phyloP scores from a whole-genome alignment of 2,329 filamentous ascomycete genomes.

The Alternaria sp. region DNA sequence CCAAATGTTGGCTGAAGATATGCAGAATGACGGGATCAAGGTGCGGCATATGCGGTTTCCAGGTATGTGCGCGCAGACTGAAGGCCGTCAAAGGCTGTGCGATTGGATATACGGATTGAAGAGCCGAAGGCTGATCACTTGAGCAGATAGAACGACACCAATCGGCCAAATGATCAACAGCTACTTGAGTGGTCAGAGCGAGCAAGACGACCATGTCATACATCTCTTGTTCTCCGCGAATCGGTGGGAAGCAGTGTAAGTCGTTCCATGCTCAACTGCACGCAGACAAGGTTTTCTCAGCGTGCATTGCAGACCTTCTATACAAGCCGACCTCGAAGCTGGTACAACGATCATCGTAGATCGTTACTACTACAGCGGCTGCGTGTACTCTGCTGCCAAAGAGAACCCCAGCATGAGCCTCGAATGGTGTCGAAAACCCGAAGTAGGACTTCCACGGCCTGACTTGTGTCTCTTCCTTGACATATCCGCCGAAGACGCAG shows the following conservation, averaged over 20 bases:
- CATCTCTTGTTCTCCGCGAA: slow-evolving; percentile 92
- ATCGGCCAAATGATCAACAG: slow-evolving; percentile 88
- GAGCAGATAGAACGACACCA: slow-evolving; percentile 77
- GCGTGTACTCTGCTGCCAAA: slow-evolving; percentile 93
- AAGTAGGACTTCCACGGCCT: slow-evolving; percentile 85
- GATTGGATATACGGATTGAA: no score
- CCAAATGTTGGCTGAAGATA: slow-evolving; percentile 66
- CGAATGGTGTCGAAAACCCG: slow-evolving; percentile 83
- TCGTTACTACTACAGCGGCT: slow-evolving; percentile 93
- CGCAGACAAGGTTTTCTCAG: background rate
- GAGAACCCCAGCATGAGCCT: slow-evolving; percentile 74
- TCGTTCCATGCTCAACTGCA: background rate
- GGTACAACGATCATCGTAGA: slow-evolving; percentile 86
- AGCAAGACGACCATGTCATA: slow-evolving; percentile 87
- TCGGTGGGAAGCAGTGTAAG: slow-evolving; percentile 74
- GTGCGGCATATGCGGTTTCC: slow-evolving; percentile 73
- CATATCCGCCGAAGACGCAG: slow-evolving; percentile 76
- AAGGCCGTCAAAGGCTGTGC: background rate
- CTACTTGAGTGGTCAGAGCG: slow-evolving; percentile 76
- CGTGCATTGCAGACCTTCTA: background rate
- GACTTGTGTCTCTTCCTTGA: slow-evolving; percentile 90
- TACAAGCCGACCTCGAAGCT: slow-evolving; percentile 58
- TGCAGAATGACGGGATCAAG: slow-evolving; percentile 61
- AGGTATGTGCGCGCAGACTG: slow-evolving; percentile 55
- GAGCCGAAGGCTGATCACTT: slow-evolving; percentile 1